Evolutionary conservation across 768 basidiomycete species (phyloP).

Genomic region (Xerocomus brunneocitrinus): DNA sequence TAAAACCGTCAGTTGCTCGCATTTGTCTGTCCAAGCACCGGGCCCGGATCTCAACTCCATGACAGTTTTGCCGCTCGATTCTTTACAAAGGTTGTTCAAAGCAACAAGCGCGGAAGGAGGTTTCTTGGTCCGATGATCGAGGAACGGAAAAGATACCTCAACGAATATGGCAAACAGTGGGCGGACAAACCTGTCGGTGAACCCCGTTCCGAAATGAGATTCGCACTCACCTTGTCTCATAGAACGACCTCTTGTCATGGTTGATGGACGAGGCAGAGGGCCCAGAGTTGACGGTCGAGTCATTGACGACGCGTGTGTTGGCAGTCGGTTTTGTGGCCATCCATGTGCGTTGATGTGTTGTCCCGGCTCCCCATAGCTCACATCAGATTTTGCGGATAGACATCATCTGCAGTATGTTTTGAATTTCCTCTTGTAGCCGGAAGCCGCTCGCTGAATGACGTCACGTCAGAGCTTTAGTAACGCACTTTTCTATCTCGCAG

Average conservation of each 20-base stretch:
- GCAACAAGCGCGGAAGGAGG: conserved; percentile 5
- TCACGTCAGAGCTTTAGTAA: conserved; percentile 28
- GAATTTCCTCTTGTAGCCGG: background rate
- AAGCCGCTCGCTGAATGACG: background rate
- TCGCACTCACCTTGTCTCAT: background rate
- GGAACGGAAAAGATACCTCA: conserved; percentile 21
- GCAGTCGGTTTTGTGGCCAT: conserved; percentile 6
- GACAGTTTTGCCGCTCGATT: conserved; percentile 17
- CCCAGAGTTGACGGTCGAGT: conserved; percentile 11
- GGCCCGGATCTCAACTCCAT: background rate
- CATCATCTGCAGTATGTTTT: conserved; percentile 16
- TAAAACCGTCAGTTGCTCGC: conserved; percentile 27
- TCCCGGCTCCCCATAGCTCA: background rate
- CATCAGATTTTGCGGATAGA: conserved; percentile 4
- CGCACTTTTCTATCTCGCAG: conserved; percentile 34
- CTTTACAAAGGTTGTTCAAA: conserved; percentile 6
- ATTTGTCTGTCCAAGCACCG: background rate
- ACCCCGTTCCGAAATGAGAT: background rate
- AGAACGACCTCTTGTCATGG: conserved; percentile 33
- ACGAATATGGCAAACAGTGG: conserved; percentile 25
- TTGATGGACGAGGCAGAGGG: conserved; percentile 23
- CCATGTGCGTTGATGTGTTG: background rate
- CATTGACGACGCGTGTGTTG: conserved; percentile 22
- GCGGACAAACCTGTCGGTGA: conserved; percentile 29
- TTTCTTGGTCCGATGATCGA: conserved; percentile 27